Conservation (phyloP, 192 early-diverging fungal species). For the Gigaspora rosea region DNA sequence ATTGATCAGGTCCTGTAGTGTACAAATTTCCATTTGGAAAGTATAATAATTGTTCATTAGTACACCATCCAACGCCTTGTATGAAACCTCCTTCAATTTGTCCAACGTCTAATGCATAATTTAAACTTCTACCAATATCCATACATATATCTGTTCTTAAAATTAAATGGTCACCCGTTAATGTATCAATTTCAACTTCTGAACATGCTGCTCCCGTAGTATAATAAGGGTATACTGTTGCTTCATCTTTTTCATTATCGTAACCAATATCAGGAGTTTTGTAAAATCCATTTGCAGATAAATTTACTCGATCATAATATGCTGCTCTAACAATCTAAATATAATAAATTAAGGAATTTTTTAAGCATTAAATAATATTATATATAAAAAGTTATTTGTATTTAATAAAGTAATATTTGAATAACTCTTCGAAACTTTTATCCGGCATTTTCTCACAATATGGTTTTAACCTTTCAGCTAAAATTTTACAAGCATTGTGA, state of each 20-base stretch:
- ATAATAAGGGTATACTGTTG: slow-evolving; percentile 78
- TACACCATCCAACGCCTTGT: slow-evolving; percentile 84
- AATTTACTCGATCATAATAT: too few species aligned
- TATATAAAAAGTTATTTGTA: background rate
- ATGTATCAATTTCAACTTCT: slow-evolving; percentile 84
- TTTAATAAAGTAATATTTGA: slow-evolving; percentile 10
- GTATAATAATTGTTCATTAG: slow-evolving; percentile 79
- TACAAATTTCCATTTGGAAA: slow-evolving; percentile 74
- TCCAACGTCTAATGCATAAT: slow-evolving; percentile 86
- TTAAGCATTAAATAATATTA: slow-evolving; percentile 55
- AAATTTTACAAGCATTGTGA: too few species aligned
- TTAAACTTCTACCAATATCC: slow-evolving; percentile 84
- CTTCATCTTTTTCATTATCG: slow-evolving; percentile 70
- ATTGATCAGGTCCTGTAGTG: slow-evolving; percentile 81
- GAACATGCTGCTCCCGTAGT: slow-evolving; percentile 78
- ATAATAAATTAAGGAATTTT: slow-evolving; percentile 20
- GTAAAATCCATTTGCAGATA: too few species aligned
- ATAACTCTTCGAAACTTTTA: slow-evolving; percentile 33
- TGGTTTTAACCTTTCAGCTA: too few species aligned
- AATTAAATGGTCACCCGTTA: slow-evolving; percentile 80
- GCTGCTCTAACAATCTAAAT: slow-evolving; percentile 43
- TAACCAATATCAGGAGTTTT: slow-evolving; percentile 37
- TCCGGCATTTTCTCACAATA: too few species aligned
- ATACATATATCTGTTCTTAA: slow-evolving; percentile 76
- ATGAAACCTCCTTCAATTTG: slow-evolving; percentile 89